Evolutionary conservation across 2,329 filamentous ascomycete genomes (phyloP).

Genomic region (Incumbomyces lentus): DNA sequence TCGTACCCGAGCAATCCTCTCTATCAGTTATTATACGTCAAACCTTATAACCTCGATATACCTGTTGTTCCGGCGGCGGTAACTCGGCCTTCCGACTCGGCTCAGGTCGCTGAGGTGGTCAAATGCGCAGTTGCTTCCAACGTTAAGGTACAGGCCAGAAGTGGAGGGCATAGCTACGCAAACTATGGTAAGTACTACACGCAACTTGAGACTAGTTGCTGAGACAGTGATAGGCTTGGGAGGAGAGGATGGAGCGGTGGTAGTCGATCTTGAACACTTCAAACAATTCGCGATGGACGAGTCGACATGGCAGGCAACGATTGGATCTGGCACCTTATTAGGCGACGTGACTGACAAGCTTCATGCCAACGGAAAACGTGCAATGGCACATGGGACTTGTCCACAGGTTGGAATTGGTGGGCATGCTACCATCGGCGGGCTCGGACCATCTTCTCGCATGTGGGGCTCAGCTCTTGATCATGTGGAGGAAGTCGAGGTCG

Average conservation of each 20-base stretch:
- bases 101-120: slow-evolving; percentile 37
- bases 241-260: slow-evolving; percentile 11
- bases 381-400: slow-evolving; percentile 31
- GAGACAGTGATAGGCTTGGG: background rate
- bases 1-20: slow-evolving; percentile 3
- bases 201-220: slow-evolving; percentile 24
- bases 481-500: slow-evolving; percentile 37
- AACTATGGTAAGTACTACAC: slow-evolving; percentile 28
- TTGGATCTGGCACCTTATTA: slow-evolving; percentile 28
- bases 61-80: slow-evolving; percentile 26
- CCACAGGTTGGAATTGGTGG: slow-evolving; percentile 31
- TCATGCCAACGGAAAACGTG: slow-evolving; percentile 23
- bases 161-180: slow-evolving; percentile 46
- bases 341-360: slow-evolving; percentile 26
- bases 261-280: slow-evolving; percentile 26
- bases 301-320: slow-evolving; percentile 24
- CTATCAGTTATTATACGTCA: slow-evolving; percentile 7
- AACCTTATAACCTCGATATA: slow-evolving; percentile 23
- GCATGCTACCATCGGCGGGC: slow-evolving; percentile 32
- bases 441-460: slow-evolving; percentile 34
- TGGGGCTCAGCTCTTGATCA: slow-evolving; percentile 44
- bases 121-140: slow-evolving; percentile 33
- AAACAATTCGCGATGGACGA: slow-evolving; percentile 26
- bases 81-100: slow-evolving; percentile 25
- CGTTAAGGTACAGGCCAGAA: slow-evolving; percentile 41